phyloP scores from a whole-genome alignment of 495 filamentous ascomycete genomes.

The Penicillium herquei region DNA sequence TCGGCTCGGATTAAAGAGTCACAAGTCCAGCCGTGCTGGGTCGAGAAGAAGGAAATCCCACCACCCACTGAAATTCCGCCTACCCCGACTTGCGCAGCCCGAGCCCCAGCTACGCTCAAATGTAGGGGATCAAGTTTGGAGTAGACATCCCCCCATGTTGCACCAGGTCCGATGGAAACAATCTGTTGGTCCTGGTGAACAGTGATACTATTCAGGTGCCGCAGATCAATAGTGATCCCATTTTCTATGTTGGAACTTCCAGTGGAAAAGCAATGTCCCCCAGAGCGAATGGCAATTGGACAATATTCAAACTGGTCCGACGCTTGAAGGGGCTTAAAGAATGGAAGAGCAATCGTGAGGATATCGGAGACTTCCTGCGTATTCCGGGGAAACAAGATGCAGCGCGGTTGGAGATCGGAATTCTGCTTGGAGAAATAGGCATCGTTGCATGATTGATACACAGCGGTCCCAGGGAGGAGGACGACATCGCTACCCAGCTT shows the following conservation, averaged over 20 bases:
- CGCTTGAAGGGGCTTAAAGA: neutral
- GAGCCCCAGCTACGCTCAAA: slow-evolving; percentile 54
- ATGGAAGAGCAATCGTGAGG: neutral
- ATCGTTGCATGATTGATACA: neutral
- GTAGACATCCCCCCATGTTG: slow-evolving; percentile 47
- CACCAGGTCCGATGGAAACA: slow-evolving; percentile 28
- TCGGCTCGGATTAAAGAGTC: slow-evolving; percentile 22
- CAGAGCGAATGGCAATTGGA: slow-evolving; percentile 41
- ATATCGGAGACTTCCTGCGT: neutral
- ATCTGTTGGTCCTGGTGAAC: slow-evolving; percentile 32
- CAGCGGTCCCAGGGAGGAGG: neutral
- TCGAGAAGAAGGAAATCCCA: slow-evolving; percentile 38
- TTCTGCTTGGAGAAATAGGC: neutral
- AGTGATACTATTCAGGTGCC: slow-evolving; percentile 41
- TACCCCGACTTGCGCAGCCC: slow-evolving; percentile 54
- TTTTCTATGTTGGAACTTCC: slow-evolving; percentile 27
- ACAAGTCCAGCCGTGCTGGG: slow-evolving; percentile 49
- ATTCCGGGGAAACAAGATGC: neutral
- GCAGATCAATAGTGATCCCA: slow-evolving; percentile 50
- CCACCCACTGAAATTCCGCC: slow-evolving; percentile 49
- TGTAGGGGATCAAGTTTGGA: slow-evolving; percentile 44
- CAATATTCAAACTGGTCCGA: neutral
- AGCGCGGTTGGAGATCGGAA: neutral
- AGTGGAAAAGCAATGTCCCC: slow-evolving; percentile 38
- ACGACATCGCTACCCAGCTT: neutral